phyloP scores from a whole-genome alignment of 306 rosid genomes.

The Ziziphus jujuba region DNA sequence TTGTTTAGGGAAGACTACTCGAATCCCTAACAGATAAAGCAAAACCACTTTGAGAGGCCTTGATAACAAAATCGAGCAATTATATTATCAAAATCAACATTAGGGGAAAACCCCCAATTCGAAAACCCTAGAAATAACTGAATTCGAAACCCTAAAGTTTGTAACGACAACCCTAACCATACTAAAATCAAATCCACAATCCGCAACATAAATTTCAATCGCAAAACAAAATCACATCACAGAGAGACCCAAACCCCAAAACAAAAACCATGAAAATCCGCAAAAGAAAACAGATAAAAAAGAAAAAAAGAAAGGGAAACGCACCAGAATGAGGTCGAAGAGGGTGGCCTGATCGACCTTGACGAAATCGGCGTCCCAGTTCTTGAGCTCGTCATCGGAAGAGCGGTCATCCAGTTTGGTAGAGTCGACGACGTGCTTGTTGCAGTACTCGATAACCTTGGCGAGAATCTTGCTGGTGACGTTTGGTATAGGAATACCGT shows the following conservation, averaged over 20 bases:
- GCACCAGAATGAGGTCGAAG: conserved; percentile 73
- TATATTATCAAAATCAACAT: background rate
- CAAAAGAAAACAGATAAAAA: too few species aligned
- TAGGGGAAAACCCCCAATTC: background rate
- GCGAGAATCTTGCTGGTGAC: conserved; percentile 77
- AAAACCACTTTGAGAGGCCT: background rate
- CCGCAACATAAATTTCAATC: background rate
- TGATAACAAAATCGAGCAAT: background rate
- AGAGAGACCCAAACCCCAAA: background rate
- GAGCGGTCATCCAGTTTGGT: conserved; percentile 41
- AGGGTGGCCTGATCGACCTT: conserved; percentile 79
- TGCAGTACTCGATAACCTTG: conserved; percentile 80
- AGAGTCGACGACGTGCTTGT: conserved; percentile 54
- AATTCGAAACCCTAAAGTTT: conserved; percentile 7
- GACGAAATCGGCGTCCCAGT: conserved; percentile 68
- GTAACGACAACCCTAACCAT: background rate
- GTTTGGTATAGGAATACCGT: conserved; percentile 72
- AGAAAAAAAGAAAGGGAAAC: background rate
- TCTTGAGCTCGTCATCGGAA: conserved; percentile 55
- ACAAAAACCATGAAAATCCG: background rate
- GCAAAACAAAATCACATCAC: background rate
- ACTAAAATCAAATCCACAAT: background rate
- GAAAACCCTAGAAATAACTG: background rate
- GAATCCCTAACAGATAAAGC: background rate
- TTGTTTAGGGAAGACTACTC: too few species aligned